Percentiles rank a stretch among this genome's conserved stretches.
These are phyloP conservation scores for Grosmannia clavigera DNA, from an alignment of 2,329 filamentous ascomycete genomes.

Conservation along the genomic window DNA sequence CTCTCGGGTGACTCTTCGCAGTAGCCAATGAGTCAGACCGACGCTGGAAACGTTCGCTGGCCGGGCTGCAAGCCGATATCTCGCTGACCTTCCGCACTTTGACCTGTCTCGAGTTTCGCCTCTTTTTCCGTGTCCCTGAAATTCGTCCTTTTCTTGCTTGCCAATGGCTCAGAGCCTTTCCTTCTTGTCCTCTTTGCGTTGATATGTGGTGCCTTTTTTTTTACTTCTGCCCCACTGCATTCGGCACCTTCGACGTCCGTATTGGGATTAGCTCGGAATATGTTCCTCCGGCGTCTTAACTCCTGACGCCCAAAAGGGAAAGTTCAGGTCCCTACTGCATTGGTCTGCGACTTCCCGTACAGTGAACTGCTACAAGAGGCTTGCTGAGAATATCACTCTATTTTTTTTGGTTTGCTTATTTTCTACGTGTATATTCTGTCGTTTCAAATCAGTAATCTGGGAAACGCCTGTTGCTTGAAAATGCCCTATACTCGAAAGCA, in stretches of 20 bases:
- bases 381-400: not conserved
- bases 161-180: not conserved
- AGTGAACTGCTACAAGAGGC: no score
- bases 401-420: not conserved
- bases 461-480: not conserved
- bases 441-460: not conserved
- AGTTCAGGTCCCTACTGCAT: no score
- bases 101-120: no score
- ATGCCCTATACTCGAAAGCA: not conserved
- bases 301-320: no score
- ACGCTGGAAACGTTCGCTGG: not conserved
- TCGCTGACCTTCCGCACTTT: no score
- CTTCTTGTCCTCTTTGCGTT: not conserved
- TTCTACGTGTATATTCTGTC: not conserved
- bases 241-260: not conserved
- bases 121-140: not conserved
- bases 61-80: not conserved
- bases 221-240: not conserved
- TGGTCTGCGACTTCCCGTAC: no score
- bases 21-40: not conserved
- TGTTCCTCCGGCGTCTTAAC: no score
- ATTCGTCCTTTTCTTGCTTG: not conserved
- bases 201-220: not conserved
- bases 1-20: not conserved
- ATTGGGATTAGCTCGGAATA: not conserved